These are phyloP conservation scores for Dactylorhiza incarnata DNA, from an alignment of 106 monocot genomes.

Conservation along the genomic window DNA sequence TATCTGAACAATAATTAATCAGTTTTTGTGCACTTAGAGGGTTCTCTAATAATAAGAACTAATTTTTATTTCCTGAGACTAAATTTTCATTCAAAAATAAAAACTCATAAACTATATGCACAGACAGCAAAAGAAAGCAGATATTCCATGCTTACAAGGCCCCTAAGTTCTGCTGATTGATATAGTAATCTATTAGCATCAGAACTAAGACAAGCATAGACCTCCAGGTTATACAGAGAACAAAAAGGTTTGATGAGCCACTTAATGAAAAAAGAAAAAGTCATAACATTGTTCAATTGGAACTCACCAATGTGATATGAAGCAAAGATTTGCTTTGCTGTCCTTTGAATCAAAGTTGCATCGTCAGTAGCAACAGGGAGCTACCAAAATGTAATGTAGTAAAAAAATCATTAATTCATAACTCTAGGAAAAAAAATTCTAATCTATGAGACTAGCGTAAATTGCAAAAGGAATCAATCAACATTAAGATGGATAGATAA, in stretches of 20 bases:
- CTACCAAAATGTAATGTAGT: conserved; percentile 22
- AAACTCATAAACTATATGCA: background rate
- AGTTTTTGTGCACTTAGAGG: background rate
- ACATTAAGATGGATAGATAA: background rate
- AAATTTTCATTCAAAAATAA: background rate
- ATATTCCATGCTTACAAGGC: background rate
- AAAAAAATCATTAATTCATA: background rate
- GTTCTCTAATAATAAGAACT: background rate
- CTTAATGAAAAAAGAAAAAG: background rate
- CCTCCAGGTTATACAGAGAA: background rate
- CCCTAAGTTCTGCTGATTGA: background rate
- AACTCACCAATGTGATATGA: conserved; percentile 66
- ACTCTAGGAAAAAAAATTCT: background rate
- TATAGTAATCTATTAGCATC: background rate
- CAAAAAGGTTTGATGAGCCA: background rate
- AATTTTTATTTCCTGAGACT: background rate
- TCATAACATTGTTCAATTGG: background rate
- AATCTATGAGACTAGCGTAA: background rate
- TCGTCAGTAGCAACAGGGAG: conserved; percentile 60
- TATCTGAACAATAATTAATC: background rate
- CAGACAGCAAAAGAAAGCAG: too few species aligned
- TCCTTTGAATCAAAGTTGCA: conserved; percentile 38
- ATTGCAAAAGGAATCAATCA: background rate
- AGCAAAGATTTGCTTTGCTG: conserved; percentile 63
- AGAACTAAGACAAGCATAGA: background rate